phyloP scores from a whole-genome alignment of 495 filamentous ascomycete species.

The Terfezia claveryi region DNA sequence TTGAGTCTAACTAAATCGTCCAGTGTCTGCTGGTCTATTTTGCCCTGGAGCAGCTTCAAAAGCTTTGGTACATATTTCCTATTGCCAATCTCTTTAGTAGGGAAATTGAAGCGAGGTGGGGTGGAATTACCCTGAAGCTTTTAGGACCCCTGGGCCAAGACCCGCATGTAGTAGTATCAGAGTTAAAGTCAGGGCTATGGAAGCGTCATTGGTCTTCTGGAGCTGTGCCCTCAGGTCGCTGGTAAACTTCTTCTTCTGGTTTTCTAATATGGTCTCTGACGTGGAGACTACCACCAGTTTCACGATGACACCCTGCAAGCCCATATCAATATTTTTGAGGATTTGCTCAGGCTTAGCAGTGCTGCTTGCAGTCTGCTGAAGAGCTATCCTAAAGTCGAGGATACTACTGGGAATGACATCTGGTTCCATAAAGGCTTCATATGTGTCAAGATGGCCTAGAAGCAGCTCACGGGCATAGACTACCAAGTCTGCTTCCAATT shows the following conservation, averaged over 20 bases:
- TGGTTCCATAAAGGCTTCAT: slow-evolving; percentile 1
- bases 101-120: slow-evolving; percentile 1
- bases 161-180: slow-evolving; percentile 12
- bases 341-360: slow-evolving; percentile 2
- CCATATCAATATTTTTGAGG: slow-evolving; percentile 4
- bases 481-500: slow-evolving; percentile 10
- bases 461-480: slow-evolving; percentile 6
- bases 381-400: not conserved
- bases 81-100: not conserved
- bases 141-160: slow-evolving; percentile 8
- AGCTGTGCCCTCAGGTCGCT: slow-evolving; percentile 13
- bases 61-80: slow-evolving; percentile 19
- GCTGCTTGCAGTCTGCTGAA: not conserved
- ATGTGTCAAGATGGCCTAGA: slow-evolving; percentile 7
- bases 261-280: not conserved
- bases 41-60: slow-evolving; percentile 11
- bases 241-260: slow-evolving; percentile 8
- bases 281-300: not conserved
- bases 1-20: slow-evolving; percentile 6
- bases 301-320: not conserved
- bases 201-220: slow-evolving; percentile 7
- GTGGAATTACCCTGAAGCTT: slow-evolving; percentile 14
- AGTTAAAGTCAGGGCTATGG: slow-evolving; percentile 9
- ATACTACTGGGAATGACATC: not conserved
- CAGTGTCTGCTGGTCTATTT: slow-evolving; percentile 1